phyloP scores from a whole-genome alignment of 2,329 filamentous ascomycete species.

The Fusarium sp. region DNA sequence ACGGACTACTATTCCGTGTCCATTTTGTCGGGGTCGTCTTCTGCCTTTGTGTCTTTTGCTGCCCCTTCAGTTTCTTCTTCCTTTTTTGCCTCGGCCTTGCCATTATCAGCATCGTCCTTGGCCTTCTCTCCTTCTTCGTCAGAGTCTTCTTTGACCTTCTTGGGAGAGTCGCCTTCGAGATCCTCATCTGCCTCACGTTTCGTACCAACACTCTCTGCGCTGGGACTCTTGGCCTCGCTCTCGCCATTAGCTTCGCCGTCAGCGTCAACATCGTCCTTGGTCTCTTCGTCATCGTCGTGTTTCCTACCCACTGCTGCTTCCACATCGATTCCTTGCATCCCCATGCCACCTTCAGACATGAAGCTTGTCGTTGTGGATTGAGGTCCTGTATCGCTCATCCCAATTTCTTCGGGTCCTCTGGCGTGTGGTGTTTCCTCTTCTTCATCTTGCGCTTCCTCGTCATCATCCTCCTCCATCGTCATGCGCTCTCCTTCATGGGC shows the following conservation, averaged over 20 bases:
- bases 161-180: slow-evolving; percentile 55
- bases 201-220: slow-evolving; percentile 54
- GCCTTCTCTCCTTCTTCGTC: slow-evolving; percentile 55
- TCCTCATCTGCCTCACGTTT: slow-evolving; percentile 69
- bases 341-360: slow-evolving; percentile 56
- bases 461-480: slow-evolving; percentile 47
- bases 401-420: slow-evolving; percentile 85
- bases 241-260: slow-evolving; percentile 40
- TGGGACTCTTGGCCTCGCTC: slow-evolving; percentile 48
- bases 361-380: slow-evolving; percentile 63
- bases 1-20: slow-evolving; percentile 41
- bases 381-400: slow-evolving; percentile 86
- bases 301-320: slow-evolving; percentile 71
- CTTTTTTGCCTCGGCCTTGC: slow-evolving; percentile 3
- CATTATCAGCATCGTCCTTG: slow-evolving; percentile 18
- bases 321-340: slow-evolving; percentile 68
- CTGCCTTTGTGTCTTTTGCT: slow-evolving; percentile 39
- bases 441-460: slow-evolving; percentile 55
- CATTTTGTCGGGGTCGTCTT: slow-evolving; percentile 42
- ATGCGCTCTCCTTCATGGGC: slow-evolving; percentile 45
- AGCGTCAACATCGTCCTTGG: slow-evolving; percentile 29
- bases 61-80: slow-evolving; percentile 23
- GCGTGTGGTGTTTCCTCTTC: slow-evolving; percentile 79
- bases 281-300: slow-evolving; percentile 48
- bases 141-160: slow-evolving; percentile 64